These are phyloP conservation scores for Claviceps capensis DNA, from an alignment of 2,329 filamentous ascomycete species.

Conservation along the genomic window DNA sequence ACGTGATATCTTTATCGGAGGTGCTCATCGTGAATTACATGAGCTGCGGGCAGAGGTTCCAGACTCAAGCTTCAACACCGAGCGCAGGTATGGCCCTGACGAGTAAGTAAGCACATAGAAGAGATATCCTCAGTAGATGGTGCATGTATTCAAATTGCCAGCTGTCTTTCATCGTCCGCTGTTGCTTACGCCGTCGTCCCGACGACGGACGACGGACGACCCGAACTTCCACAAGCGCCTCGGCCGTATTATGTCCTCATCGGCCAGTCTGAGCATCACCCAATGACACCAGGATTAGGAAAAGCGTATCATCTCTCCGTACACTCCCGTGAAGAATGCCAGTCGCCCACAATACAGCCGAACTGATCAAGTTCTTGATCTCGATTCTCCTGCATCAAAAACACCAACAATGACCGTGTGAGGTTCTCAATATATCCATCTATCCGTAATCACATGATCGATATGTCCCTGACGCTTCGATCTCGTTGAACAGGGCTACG, in stretches of 20 bases:
- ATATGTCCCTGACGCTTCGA: background rate
- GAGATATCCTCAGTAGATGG: background rate
- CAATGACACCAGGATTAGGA: too few species aligned
- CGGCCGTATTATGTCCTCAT: background rate
- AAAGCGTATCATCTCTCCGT: background rate
- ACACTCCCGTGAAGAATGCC: constrained; percentile 6
- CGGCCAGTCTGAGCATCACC: too few species aligned
- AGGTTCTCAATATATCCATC: constrained; percentile 5
- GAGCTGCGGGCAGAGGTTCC: too few species aligned
- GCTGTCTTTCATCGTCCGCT: background rate
- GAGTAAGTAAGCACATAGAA: too few species aligned
- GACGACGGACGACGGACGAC: background rate
- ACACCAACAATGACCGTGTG: constrained; percentile 47
- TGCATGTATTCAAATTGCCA: background rate
- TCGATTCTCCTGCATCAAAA: constrained; percentile 39
- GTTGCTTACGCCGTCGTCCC: background rate
- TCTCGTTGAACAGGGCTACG: constrained; percentile 6
- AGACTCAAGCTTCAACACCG: too few species aligned
- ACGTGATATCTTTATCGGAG: too few species aligned
- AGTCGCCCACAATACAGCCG: constrained; percentile 28
- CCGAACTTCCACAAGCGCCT: background rate
- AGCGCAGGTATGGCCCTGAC: too few species aligned
- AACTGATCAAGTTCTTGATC: constrained; percentile 52
- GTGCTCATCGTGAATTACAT: too few species aligned
- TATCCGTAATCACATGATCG: background rate